Percentiles rank a stretch among this genome's conserved stretches.
These are phyloP conservation scores for Corylus americana DNA, from an alignment of 306 rosid genomes.

Conservation along the genomic window DNA sequence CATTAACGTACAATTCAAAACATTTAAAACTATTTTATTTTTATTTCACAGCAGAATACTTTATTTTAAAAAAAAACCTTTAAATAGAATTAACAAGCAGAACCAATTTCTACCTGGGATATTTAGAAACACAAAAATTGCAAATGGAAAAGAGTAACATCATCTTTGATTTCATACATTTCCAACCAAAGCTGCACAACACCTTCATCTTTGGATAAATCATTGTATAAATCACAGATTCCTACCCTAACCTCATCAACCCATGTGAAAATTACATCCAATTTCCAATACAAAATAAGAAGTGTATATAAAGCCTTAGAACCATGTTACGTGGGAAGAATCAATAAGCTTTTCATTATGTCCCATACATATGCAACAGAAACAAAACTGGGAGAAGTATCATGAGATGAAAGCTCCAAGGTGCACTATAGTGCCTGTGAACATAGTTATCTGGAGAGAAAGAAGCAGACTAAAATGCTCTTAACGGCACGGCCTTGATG, in stretches of 20 bases:
- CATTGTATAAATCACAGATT: background rate
- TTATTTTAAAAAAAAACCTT: no score
- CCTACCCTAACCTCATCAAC: background rate
- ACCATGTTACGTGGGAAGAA: background rate
- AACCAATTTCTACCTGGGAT: background rate
- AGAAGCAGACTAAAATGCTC: background rate
- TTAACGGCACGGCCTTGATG: conserved; percentile 28
- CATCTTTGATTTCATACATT: background rate
- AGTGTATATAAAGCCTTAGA: background rate
- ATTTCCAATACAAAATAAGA: background rate
- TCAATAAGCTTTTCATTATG: background rate
- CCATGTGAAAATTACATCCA: background rate
- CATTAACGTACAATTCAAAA: no score
- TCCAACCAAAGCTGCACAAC: background rate
- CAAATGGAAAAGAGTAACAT: background rate
- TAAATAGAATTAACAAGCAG: no score
- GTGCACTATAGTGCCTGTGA: background rate
- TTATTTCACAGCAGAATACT: no score
- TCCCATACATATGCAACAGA: background rate
- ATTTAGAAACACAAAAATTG: background rate
- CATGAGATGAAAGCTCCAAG: background rate
- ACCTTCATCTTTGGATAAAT: background rate
- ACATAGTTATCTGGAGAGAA: background rate
- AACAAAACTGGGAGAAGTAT: background rate
- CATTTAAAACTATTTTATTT: no score